Conservation (phyloP, 2,329 filamentous ascomycete genomes). For the Penicillium sp. region DNA sequence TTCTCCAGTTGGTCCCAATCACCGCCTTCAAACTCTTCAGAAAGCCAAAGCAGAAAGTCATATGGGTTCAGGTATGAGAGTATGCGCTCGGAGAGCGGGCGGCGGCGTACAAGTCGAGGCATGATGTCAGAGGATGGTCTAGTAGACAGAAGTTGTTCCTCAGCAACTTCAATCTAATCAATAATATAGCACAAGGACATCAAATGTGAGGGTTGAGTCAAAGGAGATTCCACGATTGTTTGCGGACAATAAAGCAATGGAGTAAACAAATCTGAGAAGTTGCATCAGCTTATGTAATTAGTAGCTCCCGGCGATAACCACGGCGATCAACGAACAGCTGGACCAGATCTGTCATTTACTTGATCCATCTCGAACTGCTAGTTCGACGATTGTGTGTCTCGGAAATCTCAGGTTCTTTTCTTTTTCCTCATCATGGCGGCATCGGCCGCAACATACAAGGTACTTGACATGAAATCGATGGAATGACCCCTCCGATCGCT, state of each 20-base stretch:
- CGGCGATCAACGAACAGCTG: slow-evolving; percentile 15
- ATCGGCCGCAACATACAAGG: slow-evolving; percentile 57
- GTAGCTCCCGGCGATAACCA: slow-evolving; percentile 21
- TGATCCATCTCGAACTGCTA: not conserved
- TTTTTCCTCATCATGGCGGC: slow-evolving; percentile 54
- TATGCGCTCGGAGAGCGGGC: slow-evolving; percentile 76
- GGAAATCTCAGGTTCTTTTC: not conserved
- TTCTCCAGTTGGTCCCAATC: slow-evolving; percentile 81
- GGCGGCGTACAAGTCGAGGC: slow-evolving; percentile 78
- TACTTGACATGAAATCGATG: slow-evolving; percentile 24
- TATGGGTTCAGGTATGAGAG: slow-evolving; percentile 77
- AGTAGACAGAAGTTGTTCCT: slow-evolving; percentile 17
- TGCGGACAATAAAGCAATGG: slow-evolving; percentile 1
- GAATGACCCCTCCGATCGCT: slow-evolving; percentile 45
- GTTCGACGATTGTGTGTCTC: not conserved
- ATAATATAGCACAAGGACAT: slow-evolving; percentile 9
- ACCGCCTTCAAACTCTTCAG: slow-evolving; percentile 86
- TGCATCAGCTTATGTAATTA: slow-evolving; percentile 23
- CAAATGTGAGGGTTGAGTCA: not conserved
- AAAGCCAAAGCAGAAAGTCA: slow-evolving; percentile 87
- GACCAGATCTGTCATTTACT: slow-evolving; percentile 4
- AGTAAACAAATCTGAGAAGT: slow-evolving; percentile 10
- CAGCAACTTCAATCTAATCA: slow-evolving; percentile 16
- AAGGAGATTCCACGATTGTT: not conserved
- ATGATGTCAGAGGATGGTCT: slow-evolving; percentile 49